These are phyloP conservation scores for Phellopilus nigrolimitatus DNA, from an alignment of 1,284 basidiomycete species.

Conservation along the genomic window DNA sequence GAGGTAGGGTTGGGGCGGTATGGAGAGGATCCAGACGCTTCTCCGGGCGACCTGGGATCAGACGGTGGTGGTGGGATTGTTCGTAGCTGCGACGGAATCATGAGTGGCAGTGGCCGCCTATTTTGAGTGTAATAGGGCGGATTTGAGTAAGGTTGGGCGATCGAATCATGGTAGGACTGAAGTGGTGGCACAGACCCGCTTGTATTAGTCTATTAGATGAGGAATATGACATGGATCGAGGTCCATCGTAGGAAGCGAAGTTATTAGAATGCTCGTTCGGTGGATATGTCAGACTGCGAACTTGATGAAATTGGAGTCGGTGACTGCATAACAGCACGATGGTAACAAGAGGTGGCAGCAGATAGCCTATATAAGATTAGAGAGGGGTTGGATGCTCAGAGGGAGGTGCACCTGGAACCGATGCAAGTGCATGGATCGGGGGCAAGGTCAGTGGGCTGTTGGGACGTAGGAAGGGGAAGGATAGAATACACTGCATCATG, in stretches of 20 bases:
- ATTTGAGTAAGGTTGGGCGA: slow-evolving; percentile 21
- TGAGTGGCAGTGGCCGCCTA: slow-evolving; percentile 25
- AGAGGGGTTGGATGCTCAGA: not conserved
- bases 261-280: slow-evolving; percentile 14
- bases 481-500: no score
- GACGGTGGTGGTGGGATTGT: slow-evolving; percentile 16
- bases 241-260: not conserved
- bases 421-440: not conserved
- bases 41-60: slow-evolving; percentile 2
- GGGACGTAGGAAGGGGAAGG: not conserved
- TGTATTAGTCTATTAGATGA: not conserved
- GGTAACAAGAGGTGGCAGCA: not conserved
- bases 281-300: slow-evolving; percentile 13
- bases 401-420: not conserved
- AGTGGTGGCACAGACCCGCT: not conserved
- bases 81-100: slow-evolving; percentile 24
- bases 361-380: slow-evolving; percentile 3
- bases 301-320: slow-evolving; percentile 16
- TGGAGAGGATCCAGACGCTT: slow-evolving; percentile 5
- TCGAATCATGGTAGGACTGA: not conserved
- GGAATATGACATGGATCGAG: not conserved
- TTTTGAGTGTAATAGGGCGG: slow-evolving; percentile 27
- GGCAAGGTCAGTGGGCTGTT: slow-evolving; percentile 7
- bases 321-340: slow-evolving; percentile 4
- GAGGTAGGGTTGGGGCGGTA: slow-evolving; percentile 10